phyloP scores from a whole-genome alignment of 306 rosid species.

The Parietaria judaica region DNA sequence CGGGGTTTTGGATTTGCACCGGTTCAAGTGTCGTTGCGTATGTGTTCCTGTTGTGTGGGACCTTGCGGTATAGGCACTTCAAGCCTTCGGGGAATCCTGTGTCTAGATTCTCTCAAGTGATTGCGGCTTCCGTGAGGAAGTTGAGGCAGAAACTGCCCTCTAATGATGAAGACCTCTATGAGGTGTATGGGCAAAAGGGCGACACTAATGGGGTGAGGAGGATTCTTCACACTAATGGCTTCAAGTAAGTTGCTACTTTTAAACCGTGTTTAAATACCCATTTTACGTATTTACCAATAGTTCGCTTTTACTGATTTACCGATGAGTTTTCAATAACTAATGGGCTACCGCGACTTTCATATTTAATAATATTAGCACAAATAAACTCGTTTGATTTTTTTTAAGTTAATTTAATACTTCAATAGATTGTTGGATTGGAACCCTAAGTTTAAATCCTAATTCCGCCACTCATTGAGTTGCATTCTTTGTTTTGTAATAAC shows the following conservation, averaged over 20 bases:
- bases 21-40: constrained; percentile 23
- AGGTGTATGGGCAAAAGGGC: constrained; percentile 21
- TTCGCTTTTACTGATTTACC: too few relatives aligned
- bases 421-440: too few relatives aligned
- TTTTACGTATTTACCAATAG: too few relatives aligned
- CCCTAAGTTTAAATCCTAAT: too few relatives aligned
- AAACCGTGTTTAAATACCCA: too few relatives aligned
- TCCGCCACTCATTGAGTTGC: too few relatives aligned
- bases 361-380: too few relatives aligned
- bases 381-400: too few relatives aligned
- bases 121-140: constrained; percentile 44
- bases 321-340: too few relatives aligned
- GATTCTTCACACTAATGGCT: constrained; percentile 44
- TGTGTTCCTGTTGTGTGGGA: constrained; percentile 36
- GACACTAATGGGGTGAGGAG: constrained; percentile 21
- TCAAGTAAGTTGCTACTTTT: constrained; percentile 27
- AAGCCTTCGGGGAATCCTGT: constrained; percentile 52
- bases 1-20: constrained; percentile 44
- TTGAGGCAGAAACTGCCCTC: constrained; percentile 24
- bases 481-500: too few relatives aligned
- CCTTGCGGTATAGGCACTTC: constrained; percentile 34
- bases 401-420: too few relatives aligned
- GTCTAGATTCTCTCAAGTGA: constrained; percentile 41
- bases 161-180: constrained; percentile 41
- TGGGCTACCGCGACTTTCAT: too few relatives aligned